These are phyloP conservation scores for Astrocystis sublimbata DNA, from an alignment of 495 filamentous ascomycete species.

Conservation along the genomic window DNA sequence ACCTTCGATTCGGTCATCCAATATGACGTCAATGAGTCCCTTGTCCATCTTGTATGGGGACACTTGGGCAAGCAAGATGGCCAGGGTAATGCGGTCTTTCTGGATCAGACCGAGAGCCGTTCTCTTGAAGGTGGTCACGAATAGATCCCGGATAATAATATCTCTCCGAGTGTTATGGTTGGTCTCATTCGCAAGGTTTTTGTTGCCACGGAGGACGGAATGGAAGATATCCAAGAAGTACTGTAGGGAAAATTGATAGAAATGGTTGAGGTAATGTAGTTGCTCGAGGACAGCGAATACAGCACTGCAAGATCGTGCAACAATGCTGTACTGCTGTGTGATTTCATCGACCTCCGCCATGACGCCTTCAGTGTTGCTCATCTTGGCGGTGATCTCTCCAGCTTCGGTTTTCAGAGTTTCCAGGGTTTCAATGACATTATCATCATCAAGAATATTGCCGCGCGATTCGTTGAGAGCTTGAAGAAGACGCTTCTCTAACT, in stretches of 20 bases:
- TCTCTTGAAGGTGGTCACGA: constrained; percentile 86
- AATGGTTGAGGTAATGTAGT: constrained; percentile 97
- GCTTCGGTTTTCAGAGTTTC: constrained; percentile 98
- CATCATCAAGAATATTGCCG: constrained; percentile 97
- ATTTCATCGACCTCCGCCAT: constrained; percentile 97
- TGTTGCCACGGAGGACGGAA: constrained; percentile 81
- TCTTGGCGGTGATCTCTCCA: constrained; percentile 92
- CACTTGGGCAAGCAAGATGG: constrained; percentile 94
- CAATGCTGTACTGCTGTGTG: constrained; percentile 87
- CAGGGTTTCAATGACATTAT: constrained; percentile 95
- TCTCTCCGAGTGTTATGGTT: constrained; percentile 77
- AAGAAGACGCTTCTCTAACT: constrained; percentile 91
- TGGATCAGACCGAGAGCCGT: constrained; percentile 92
- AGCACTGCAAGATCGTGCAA: constrained; percentile 91
- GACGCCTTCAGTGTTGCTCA: constrained; percentile 93
- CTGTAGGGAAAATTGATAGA: constrained; percentile 98
- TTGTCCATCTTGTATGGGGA: constrained; percentile 94
- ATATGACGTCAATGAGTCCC: constrained; percentile 76
- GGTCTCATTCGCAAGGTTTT: constrained; percentile 66
- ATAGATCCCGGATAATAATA: constrained; percentile 84
- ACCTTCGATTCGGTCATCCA: constrained; percentile 75
- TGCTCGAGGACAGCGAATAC: constrained; percentile 97
- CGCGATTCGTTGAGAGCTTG: constrained; percentile 96
- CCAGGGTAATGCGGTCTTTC: constrained; percentile 89
- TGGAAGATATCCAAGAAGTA: constrained; percentile 98